Base-by-base conservation (phyloP, 208 protist genomes). In the Angomonas desouzai region DNA sequence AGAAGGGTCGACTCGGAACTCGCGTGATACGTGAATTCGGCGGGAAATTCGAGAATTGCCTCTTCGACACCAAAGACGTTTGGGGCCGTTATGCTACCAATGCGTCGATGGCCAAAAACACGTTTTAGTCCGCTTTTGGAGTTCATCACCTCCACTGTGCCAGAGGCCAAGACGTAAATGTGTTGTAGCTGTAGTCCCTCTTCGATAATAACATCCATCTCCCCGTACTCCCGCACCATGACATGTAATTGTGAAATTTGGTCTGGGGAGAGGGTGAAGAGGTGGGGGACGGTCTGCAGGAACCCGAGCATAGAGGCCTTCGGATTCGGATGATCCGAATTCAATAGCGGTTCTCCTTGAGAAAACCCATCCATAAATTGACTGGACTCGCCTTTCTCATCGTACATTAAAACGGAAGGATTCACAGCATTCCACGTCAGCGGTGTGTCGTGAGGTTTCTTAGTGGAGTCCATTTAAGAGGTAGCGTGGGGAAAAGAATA, bases 131-230 rank as follows among this genome's bases (percentile, higher is more conserved):
- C 85, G 32, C 74, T 81, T 62, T 80, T 89, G 7, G 86, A 82
- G 71, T 91, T 91, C 78, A 93, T 91, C 63, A 93, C 87, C 58
- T 93, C 83, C 23, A 93, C 81, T 0, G 81, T 89, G 36, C 87
- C 87, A 2, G 83, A 91, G 2, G 81, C 87, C 6, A 93, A 56
- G 6, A 93, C 83, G 68, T 87, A 93, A 20, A 93, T 77, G 58
- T 93, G 84, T 71, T 87, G 69, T 22, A 93, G 72, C 13, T 74
- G 48, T 43, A 62, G 57, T 0, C 87, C 83, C 36, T 91, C 83
- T 45, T 90, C 83, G 34, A 91, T 79, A 62, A 93, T 80, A 58
- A 87, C 74, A 62, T 93, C 78, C 76, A 93, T 83, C 43, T 74
- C 76, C n/a, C 86, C 80, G 63, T 93, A 93, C 68, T 93, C 86